Evolutionary conservation across 2,329 filamentous ascomycete species (phyloP), one percentile per base, ranked within the genome.

Genomic region (Aspergillus persii): DNA sequence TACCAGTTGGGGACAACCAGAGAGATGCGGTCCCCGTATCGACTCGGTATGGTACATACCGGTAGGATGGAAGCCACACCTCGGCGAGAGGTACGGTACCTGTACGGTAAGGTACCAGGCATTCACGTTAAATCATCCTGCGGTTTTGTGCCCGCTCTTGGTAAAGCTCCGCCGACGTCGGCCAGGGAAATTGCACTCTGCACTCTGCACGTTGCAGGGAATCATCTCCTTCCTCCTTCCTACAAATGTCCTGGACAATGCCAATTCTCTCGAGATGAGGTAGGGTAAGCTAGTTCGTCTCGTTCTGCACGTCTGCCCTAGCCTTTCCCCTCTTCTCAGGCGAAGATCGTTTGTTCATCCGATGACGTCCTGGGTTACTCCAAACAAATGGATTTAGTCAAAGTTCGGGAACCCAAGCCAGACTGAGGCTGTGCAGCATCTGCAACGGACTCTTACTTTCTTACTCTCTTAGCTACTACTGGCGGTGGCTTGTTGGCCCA

Each of bases 381-480:
- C 44, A 23, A 8, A 18, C 48, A 9, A 15, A 29, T n/a, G 33
- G 55, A 57, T 23, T 61, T 61, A 57, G 56, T 59, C 46, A 26
- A 58, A 53, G 53, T 53, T 51, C 46, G 44, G 52, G 57, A 31
- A 41, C 61, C 60, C 57, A 64, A 63, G 62, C 62, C 61, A 55
- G 57, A 64, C 52, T 69, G 70, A 72, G 70, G 70, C 70, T 72
- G 70, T 72, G 70, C 70, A 67, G 23, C 51, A 50, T 59, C 62
- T 58, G 51, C 60, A 62, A 44, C 41, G 23, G 41, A 46, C 41
- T 23, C n/a, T 26, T 39, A 15, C 36, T 39, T 39, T 11, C 36
- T 39, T 12, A 15, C 6, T 6, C 36, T 41, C 36, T 41, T 41
- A 41, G 15, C 36, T 41, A 41, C 36, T 12, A 41, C 36, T 12